Percentiles rank a stretch among this genome's conserved stretches.
Evolutionary conservation across 139 green algal species (phyloP).

Genomic region (Yamagishiella unicocca): DNA sequence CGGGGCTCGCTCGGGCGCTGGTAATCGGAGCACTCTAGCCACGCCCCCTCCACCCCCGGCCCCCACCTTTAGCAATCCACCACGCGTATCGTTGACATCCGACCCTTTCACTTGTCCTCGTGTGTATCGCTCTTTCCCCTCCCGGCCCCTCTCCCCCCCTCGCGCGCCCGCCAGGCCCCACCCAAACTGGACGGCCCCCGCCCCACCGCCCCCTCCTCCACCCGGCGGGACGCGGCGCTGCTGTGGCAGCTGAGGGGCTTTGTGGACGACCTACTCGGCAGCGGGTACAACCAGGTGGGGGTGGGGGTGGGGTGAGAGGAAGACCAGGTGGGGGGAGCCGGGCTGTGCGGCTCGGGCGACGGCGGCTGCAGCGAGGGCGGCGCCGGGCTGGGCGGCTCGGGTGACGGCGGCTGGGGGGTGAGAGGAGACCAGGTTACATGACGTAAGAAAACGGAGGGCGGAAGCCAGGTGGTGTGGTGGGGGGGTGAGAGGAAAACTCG

Average conservation of each 20-base stretch:
- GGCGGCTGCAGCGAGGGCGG: no score
- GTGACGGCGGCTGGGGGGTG: no score
- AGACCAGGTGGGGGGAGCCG: not conserved
- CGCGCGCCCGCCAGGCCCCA: not conserved
- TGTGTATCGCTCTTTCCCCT: not conserved
- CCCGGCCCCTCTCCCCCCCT: not conserved
- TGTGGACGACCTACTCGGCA: slow-evolving; percentile 66
- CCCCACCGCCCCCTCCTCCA: not conserved
- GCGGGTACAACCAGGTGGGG: slow-evolving; percentile 78
- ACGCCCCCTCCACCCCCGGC: not conserved
- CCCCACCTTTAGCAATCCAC: not conserved
- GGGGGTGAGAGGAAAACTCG: not conserved
- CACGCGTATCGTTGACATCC: no score
- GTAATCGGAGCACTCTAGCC: not conserved
- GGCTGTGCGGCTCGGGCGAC: no score
- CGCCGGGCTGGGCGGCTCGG: no score
- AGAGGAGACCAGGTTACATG: no score
- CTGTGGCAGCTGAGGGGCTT: slow-evolving; percentile 63
- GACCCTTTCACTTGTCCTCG: no score
- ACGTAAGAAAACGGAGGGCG: not conserved
- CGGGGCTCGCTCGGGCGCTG: no score
- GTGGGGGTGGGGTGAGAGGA: not conserved
- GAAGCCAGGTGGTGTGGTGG: not conserved
- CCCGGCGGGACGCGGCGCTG: slow-evolving; percentile 30
- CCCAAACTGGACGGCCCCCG: not conserved